phyloP scores from a whole-genome alignment of 176 grass and related monocot species.

The Aegilops longissima region DNA sequence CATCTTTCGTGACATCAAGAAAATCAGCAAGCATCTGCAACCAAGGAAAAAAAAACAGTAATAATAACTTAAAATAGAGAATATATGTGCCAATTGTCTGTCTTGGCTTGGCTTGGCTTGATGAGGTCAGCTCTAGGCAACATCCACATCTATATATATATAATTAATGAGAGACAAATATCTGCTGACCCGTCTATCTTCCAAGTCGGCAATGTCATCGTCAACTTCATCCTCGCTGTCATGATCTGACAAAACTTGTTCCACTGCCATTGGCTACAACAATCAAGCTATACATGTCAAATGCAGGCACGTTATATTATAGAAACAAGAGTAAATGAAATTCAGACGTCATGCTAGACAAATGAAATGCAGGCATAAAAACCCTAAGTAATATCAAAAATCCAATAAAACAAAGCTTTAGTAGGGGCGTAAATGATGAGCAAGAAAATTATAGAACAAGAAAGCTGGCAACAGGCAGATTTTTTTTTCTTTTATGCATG shows the following conservation, averaged over 20 bases:
- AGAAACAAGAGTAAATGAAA: neutral
- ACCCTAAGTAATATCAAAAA: neutral
- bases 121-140: neutral
- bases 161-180: constrained; percentile 23
- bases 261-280: constrained; percentile 65
- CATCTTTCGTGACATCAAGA: constrained; percentile 66
- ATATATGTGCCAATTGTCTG: too few species aligned
- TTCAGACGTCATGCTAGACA: neutral
- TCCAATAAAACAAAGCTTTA: neutral
- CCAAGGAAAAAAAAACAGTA: neutral
- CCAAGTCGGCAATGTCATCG: constrained; percentile 81
- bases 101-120: too few species aligned
- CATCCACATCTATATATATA: neutral
- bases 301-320: neutral
- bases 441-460: neutral
- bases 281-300: constrained; percentile 13
- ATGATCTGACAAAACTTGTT: constrained; percentile 66
- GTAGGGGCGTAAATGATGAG: neutral
- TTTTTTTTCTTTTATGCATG: neutral
- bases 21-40: constrained; percentile 90
- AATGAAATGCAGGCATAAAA: constrained; percentile 6
- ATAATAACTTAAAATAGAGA: neutral
- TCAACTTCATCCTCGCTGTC: constrained; percentile 95
- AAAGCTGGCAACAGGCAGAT: neutral
- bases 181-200: constrained; percentile 72